Base-by-base conservation (phyloP, 495 filamentous ascomycete species). In the Aspergillus cavernicola region DNA sequence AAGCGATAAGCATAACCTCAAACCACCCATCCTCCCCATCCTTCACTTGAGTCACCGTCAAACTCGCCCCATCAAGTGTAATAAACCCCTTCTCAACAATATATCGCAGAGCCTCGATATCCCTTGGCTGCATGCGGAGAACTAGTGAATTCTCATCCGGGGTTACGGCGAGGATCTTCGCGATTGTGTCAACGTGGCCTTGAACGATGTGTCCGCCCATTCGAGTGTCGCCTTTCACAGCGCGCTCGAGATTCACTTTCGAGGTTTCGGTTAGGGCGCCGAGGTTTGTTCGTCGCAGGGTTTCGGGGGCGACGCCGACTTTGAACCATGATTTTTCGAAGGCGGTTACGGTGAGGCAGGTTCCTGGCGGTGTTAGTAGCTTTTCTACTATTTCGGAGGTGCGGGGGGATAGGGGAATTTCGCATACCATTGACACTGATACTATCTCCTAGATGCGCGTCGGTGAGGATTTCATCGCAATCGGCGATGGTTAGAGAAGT, bases 1-100 rank as follows among this genome's bases (percentile, higher is more conserved):
- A 99, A n/a, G 89, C 83, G 68, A 99, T 96, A 38, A 99, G 74
- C 95, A 99, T 99, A 9, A 99, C 87, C 80, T 97, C 93, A 83
- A 88, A 97, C 85, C 88, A 97, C 7, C 84, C 86, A 55, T 85
- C 87, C 26, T 59, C 72, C 31, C 88, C 87, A 62, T 90, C 66
- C 23, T 72, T 73, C 2, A 97, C 93, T 58, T 77, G 71, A 6
- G 92, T 96, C 1, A 99, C 80, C 0, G 95, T 99, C 75, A 99
- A 70, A 64, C 91, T 96, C 26, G 93, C 90, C n/a, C 95, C 95
- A 68, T 99, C 95, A 38, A 99, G 78, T 36, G 90, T 89, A 26
- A 99, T 83, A 68, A 90, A 99, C 16, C 95, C 95, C 79, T 99
- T 99, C 77, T 93, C 87, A 2, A 99, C 91, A 18, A 99, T 78